Percentiles rank a stretch among this genome's conserved stretches.
These are phyloP conservation scores for Penicillium cinerascens DNA, from an alignment of 495 filamentous ascomycete species.

Conservation along the genomic window DNA sequence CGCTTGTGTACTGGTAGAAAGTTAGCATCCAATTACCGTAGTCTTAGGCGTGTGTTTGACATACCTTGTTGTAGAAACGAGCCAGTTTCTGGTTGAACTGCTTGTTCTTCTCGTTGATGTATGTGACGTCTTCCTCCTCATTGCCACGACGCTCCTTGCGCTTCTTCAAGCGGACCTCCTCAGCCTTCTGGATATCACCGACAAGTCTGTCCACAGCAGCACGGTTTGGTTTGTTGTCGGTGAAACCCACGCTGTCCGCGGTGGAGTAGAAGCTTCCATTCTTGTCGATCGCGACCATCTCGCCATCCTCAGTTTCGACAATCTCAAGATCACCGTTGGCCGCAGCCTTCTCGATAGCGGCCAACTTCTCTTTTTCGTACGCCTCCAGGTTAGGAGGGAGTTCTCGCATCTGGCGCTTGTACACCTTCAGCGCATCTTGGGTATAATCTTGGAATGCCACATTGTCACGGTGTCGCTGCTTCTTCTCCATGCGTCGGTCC, in stretches of 20 bases:
- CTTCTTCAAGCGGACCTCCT: conserved; percentile 81
- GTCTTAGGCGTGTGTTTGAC: conserved; percentile 6
- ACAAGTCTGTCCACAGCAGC: conserved; percentile 89
- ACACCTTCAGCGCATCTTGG: conserved; percentile 83
- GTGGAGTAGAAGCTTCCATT: conserved; percentile 87
- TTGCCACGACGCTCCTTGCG: conserved; percentile 71
- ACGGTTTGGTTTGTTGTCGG: conserved; percentile 83
- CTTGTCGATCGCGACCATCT: conserved; percentile 89
- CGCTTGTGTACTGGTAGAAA: conserved; percentile 73
- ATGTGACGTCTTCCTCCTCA: conserved; percentile 87
- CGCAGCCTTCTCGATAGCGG: conserved; percentile 79
- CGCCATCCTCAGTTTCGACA: conserved; percentile 89
- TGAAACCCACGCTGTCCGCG: conserved; percentile 73
- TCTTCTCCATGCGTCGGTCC: conserved; percentile 87
- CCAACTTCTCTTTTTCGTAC: conserved; percentile 82
- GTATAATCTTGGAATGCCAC: conserved; percentile 89
- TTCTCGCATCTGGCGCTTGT: conserved; percentile 83
- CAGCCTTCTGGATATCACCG: conserved; percentile 78
- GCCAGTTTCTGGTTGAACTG: conserved; percentile 97
- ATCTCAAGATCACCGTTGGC: conserved; percentile 78
- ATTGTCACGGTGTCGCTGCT: conserved; percentile 74
- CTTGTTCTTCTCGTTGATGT: conserved; percentile 99
- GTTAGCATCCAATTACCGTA: conserved; percentile 26
- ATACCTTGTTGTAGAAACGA: conserved; percentile 92
- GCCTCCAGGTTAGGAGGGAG: conserved; percentile 66